Evolutionary conservation across 164 flowering plant species (phyloP).

Genomic region (Brasenia schreberi): DNA sequence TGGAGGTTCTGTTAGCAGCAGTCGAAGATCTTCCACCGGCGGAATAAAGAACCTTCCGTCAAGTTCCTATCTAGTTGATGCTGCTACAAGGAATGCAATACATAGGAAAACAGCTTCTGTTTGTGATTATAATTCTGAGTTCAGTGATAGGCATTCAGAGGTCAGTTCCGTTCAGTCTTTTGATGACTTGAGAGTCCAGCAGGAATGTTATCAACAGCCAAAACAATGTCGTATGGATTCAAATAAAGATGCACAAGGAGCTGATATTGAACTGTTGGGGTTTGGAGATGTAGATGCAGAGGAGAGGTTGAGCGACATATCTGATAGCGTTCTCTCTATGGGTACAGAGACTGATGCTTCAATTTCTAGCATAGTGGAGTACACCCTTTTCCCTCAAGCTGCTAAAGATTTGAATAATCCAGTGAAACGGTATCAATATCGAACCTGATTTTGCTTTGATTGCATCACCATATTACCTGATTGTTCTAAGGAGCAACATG

Average conservation of each 20-base stretch:
- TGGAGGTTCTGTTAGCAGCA: slow-evolving; percentile 12
- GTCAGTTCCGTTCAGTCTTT: slow-evolving; percentile 25
- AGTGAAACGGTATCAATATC: slow-evolving; percentile 26
- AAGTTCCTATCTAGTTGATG: background rate
- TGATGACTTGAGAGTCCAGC: slow-evolving; percentile 28
- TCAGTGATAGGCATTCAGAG: slow-evolving; percentile 30
- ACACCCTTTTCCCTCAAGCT: slow-evolving; percentile 15
- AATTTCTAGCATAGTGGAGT: slow-evolving; percentile 16
- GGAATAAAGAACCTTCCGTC: slow-evolving; percentile 15
- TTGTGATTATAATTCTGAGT: slow-evolving; percentile 26
- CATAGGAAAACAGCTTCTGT: slow-evolving; percentile 19
- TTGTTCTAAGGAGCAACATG: too few relatives aligned
- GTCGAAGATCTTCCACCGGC: slow-evolving; percentile 20
- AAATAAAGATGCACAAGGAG: slow-evolving; percentile 17
- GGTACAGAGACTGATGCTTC: slow-evolving; percentile 60
- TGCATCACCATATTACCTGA: background rate
- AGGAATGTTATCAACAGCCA: slow-evolving; percentile 22
- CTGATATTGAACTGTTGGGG: slow-evolving; percentile 32
- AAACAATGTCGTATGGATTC: slow-evolving; percentile 13
- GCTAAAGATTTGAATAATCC: slow-evolving; percentile 13
- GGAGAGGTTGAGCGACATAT: slow-evolving; percentile 48
- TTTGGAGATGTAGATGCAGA: slow-evolving; percentile 37
- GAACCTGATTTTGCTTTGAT: background rate
- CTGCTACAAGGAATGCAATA: background rate
- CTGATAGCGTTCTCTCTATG: slow-evolving; percentile 49